Evolutionary conservation across 2,329 filamentous ascomycete genomes (phyloP).

Genomic region (Xylaria arbuscula): DNA sequence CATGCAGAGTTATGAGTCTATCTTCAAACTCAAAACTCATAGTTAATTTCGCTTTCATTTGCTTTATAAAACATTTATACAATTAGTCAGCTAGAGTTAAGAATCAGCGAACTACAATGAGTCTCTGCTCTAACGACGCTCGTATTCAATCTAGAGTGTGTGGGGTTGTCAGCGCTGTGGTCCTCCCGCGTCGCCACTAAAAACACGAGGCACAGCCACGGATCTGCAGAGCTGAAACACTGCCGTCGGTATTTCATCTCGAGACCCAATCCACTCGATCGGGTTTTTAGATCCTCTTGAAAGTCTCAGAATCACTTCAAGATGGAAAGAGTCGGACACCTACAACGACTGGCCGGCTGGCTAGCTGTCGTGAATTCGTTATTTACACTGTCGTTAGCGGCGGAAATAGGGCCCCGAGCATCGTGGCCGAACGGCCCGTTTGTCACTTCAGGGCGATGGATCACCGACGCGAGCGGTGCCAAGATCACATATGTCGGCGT

Average conservation of each 20-base stretch:
- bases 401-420: conserved; percentile 22
- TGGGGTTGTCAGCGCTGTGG: conserved; percentile 11
- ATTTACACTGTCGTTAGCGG: conserved; percentile 12
- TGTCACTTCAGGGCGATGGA: conserved; percentile 55
- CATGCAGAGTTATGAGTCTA: neutral
- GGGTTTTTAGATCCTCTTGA: conserved; percentile 5
- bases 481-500: conserved; percentile 64
- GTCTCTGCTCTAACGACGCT: neutral
- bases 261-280: conserved; percentile 12
- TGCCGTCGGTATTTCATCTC: conserved; percentile 22
- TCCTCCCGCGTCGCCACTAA: conserved; percentile 22
- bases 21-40: neutral
- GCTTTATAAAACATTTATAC: too few relatives aligned
- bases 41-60: neutral
- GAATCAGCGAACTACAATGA: neutral
- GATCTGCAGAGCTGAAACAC: conserved; percentile 36
- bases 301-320: conserved; percentile 1
- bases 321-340: conserved; percentile 14
- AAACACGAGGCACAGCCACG: conserved; percentile 20
- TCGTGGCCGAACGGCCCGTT: conserved; percentile 59
- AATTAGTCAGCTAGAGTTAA: too few relatives aligned
- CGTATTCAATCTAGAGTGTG: conserved; percentile 26
- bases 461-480: conserved; percentile 56
- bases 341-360: conserved; percentile 23
- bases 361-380: conserved; percentile 22